Conservation (phyloP, 176 grass and related monocot genomes). For the Cenchrus americanus region DNA sequence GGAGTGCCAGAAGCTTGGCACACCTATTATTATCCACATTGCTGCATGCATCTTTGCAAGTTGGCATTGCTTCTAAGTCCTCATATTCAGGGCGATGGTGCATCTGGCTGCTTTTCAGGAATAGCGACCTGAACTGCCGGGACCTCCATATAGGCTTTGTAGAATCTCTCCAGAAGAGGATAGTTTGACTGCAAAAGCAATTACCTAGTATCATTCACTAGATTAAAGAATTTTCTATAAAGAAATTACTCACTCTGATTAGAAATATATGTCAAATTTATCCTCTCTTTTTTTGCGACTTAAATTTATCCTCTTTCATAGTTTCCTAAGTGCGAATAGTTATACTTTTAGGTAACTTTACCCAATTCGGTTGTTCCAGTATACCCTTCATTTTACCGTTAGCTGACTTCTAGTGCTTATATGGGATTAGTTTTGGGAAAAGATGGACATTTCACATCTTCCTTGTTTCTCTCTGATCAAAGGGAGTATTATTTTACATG, state of each 20-base stretch:
- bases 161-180: conserved; percentile 58
- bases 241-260: too few relatives aligned
- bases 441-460: not conserved
- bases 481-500: not conserved
- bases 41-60: not conserved
- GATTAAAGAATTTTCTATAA: not conserved
- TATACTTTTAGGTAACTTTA: too few relatives aligned
- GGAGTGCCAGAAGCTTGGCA: not conserved
- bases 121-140: conserved; percentile 52
- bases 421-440: not conserved
- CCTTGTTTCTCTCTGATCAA: not conserved
- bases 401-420: too few relatives aligned
- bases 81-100: not conserved
- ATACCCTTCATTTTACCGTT: too few relatives aligned
- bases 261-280: too few relatives aligned
- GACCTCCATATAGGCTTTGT: conserved; percentile 60
- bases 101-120: conserved; percentile 76
- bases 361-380: too few relatives aligned
- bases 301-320: too few relatives aligned
- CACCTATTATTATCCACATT: not conserved
- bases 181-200: conserved; percentile 61
- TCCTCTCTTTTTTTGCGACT: too few relatives aligned
- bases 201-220: too few relatives aligned
- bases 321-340: too few relatives aligned
- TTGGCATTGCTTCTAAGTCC: not conserved